Evolutionary conservation across 2,329 filamentous ascomycete genomes (phyloP).

Genomic region (Spiromastix sp.): DNA sequence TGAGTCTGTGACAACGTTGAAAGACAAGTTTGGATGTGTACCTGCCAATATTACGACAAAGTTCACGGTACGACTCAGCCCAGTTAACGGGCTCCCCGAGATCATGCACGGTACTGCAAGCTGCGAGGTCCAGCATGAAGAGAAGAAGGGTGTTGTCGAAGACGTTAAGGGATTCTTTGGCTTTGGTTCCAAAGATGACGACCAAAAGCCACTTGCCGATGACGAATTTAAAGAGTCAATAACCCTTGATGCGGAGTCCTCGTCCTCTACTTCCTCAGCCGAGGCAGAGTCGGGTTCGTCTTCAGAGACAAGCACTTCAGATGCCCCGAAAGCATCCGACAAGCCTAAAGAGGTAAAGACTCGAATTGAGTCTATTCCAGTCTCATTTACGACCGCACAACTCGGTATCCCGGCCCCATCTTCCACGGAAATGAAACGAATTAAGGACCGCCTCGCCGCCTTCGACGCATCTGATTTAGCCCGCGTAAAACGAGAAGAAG

Average conservation of each 20-base stretch:
- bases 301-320: conserved; percentile 40
- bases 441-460: conserved; percentile 64
- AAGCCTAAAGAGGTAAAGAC: conserved; percentile 33
- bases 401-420: conserved; percentile 32
- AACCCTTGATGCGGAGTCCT: conserved; percentile 36
- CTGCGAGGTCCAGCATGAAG: conserved; percentile 65
- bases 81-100: conserved; percentile 68
- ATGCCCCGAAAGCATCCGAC: conserved; percentile 34
- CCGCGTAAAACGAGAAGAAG: conserved; percentile 68
- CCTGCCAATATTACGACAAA: conserved; percentile 70
- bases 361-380: conserved; percentile 41
- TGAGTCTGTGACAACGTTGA: conserved; percentile 64
- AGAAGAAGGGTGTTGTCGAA: conserved; percentile 74
- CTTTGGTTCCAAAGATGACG: conserved; percentile 82
- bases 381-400: conserved; percentile 40
- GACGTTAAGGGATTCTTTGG: conserved; percentile 95
- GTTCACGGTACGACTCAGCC: conserved; percentile 62
- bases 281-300: conserved; percentile 25
- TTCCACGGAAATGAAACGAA: conserved; percentile 31
- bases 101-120: conserved; percentile 67
- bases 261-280: conserved; percentile 27
- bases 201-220: conserved; percentile 59
- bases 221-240: conserved; percentile 41
- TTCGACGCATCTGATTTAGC: conserved; percentile 80
- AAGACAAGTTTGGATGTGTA: conserved; percentile 67